A percentile compares a stretch with the other conserved stretches of the same genome.
phyloP scores from a whole-genome alignment of 139 green algal species.

The Chlamydomonas applanata region DNA sequence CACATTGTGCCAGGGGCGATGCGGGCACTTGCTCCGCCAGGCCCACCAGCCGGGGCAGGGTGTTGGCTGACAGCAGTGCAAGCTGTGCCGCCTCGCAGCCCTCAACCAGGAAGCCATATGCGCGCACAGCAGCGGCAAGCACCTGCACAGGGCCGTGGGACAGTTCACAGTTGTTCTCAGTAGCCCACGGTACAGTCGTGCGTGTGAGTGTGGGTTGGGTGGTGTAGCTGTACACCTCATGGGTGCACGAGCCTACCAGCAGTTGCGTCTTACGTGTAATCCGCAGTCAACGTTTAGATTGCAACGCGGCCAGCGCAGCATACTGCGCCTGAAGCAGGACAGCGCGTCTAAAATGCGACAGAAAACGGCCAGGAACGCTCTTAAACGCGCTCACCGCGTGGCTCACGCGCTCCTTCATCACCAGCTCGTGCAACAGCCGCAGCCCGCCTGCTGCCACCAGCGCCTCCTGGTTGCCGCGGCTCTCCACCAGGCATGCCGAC shows the following conservation, averaged over 20 bases:
- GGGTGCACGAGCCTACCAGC: no score
- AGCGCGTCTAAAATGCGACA: no score
- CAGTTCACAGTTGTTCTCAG: no score
- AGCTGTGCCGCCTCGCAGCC: conserved; percentile 4
- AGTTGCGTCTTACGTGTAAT: no score
- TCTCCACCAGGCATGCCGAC: conserved; percentile 10
- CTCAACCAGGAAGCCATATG: background rate
- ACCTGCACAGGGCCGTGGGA: no score
- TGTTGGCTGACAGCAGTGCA: background rate
- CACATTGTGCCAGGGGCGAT: conserved; percentile 10
- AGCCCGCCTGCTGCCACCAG: background rate
- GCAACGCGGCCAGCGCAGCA: no score
- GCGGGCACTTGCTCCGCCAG: background rate
- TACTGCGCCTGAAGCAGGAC: no score
- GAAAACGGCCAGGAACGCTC: no score
- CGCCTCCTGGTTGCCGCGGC: conserved; percentile 31
- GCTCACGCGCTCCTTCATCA: background rate
- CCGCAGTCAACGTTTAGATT: no score
- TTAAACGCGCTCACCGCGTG: background rate
- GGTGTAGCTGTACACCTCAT: no score
- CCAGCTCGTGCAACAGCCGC: conserved; percentile 13
- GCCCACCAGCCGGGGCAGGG: background rate
- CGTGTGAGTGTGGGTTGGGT: no score
- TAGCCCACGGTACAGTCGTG: no score
- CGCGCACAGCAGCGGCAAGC: background rate